Percentiles rank a stretch among this genome's conserved stretches.
phyloP scores from a whole-genome alignment of 192 early-diverging fungal genomes.

The Entomortierella parvispora region DNA sequence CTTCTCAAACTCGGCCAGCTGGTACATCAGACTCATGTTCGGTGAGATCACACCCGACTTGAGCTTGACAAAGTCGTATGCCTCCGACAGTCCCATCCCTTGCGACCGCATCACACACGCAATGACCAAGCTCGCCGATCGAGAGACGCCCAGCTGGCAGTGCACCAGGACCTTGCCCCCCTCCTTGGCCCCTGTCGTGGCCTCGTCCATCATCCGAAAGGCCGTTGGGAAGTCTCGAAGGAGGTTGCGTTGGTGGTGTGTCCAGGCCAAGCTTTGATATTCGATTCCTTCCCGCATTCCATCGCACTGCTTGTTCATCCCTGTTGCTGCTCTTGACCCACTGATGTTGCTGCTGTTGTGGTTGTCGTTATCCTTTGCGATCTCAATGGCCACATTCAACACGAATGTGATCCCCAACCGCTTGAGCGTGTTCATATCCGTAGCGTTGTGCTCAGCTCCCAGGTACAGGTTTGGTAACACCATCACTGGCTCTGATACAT shows the following conservation, averaged over 20 bases:
- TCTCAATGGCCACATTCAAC: slow-evolving; percentile 81
- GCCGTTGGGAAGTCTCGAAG: slow-evolving; percentile 67
- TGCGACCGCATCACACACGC: slow-evolving; percentile 77
- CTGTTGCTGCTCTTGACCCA: slow-evolving; percentile 22
- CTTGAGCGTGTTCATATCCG: slow-evolving; percentile 59
- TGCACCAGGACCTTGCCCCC: slow-evolving; percentile 74
- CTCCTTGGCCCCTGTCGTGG: slow-evolving; percentile 28
- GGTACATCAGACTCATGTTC: slow-evolving; percentile 52
- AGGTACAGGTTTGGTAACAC: slow-evolving; percentile 76
- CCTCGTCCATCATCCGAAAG: slow-evolving; percentile 73
- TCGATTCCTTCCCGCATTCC: slow-evolving; percentile 40
- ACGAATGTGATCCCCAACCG: slow-evolving; percentile 67
- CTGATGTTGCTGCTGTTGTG: not conserved
- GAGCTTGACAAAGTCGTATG: slow-evolving; percentile 61
- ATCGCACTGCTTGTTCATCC: slow-evolving; percentile 5
- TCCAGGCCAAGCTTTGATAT: slow-evolving; percentile 75
- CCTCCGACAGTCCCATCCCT: slow-evolving; percentile 60
- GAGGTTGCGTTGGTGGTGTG: slow-evolving; percentile 75
- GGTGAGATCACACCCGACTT: slow-evolving; percentile 42
- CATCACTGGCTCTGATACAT: slow-evolving; percentile 65
- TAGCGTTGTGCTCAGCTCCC: slow-evolving; percentile 71
- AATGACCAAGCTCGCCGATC: slow-evolving; percentile 70
- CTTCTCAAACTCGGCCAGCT: slow-evolving; percentile 50
- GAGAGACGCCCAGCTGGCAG: slow-evolving; percentile 77
- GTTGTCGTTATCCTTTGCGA: slow-evolving; percentile 53